Conservation (phyloP, 768 basidiomycete species). For the Trametes elegans region DNA sequence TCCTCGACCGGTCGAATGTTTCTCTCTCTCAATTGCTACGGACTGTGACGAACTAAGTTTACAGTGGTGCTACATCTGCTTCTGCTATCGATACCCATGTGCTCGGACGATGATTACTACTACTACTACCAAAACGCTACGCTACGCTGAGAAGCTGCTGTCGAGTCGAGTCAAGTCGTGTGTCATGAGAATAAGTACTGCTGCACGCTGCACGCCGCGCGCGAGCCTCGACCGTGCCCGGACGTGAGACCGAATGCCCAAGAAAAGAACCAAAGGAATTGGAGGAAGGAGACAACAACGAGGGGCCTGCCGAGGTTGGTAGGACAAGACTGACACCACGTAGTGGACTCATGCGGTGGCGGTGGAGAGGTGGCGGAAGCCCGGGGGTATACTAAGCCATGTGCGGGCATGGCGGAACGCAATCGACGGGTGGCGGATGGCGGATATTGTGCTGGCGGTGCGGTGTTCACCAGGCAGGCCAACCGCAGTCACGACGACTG, state of each 20-base stretch:
- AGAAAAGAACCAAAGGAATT: background rate
- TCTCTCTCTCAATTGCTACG: slow-evolving; percentile 4
- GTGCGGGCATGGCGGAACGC: too few relatives aligned
- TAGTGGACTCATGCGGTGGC: too few relatives aligned
- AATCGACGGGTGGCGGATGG: background rate
- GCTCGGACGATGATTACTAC: too few relatives aligned
- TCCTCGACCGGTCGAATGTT: background rate
- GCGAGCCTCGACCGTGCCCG: background rate
- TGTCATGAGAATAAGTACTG: slow-evolving; percentile 9
- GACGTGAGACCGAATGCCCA: background rate
- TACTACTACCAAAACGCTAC: slow-evolving; percentile 14
- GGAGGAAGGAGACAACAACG: background rate
- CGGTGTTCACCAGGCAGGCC: background rate
- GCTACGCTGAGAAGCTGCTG: slow-evolving; percentile 9
- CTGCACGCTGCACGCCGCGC: background rate
- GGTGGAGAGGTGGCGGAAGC: too few relatives aligned
- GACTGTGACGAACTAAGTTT: slow-evolving; percentile 14
- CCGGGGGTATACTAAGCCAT: too few relatives aligned
- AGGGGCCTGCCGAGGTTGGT: slow-evolving; percentile 6
- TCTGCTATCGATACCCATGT: slow-evolving; percentile 22
- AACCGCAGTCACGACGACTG: slow-evolving; percentile 7
- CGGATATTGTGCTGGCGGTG: slow-evolving; percentile 5
- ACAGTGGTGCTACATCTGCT: slow-evolving; percentile 21
- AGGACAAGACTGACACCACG: too few relatives aligned
- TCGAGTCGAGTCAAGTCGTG: too few relatives aligned